Percentiles rank a stretch among this genome's conserved stretches.
These are phyloP conservation scores for Podaxis carcinomalis DNA, from an alignment of 768 basidiomycete species.

Conservation along the genomic window DNA sequence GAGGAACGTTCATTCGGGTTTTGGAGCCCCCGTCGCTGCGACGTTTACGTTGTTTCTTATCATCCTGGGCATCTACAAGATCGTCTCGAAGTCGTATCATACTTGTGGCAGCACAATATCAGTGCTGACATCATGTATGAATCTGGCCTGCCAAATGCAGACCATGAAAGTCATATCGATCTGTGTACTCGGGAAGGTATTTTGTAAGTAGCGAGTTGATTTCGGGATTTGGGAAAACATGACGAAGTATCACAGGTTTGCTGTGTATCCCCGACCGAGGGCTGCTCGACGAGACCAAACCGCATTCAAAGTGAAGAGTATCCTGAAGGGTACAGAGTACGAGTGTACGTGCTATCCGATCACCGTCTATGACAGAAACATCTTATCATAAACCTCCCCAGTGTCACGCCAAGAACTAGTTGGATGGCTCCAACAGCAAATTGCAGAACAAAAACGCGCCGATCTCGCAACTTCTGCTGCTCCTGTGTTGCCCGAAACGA, in stretches of 20 bases:
- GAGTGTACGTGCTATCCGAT: slow-evolving; percentile 46
- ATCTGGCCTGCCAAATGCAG: slow-evolving; percentile 54
- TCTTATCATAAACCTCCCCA: slow-evolving; percentile 14
- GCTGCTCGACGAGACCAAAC: slow-evolving; percentile 52
- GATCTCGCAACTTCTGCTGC: slow-evolving; percentile 63
- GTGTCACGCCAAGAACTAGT: slow-evolving; percentile 66
- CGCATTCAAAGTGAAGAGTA: slow-evolving; percentile 80
- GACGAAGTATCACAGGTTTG: slow-evolving; percentile 27
- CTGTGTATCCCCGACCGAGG: slow-evolving; percentile 47
- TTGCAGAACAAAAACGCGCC: slow-evolving; percentile 73
- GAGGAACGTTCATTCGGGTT: slow-evolving; percentile 82
- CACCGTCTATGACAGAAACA: neutral
- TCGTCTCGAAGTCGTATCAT: slow-evolving; percentile 69
- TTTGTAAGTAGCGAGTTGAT: slow-evolving; percentile 42
- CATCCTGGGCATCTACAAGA: slow-evolving; percentile 73
- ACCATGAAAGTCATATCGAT: slow-evolving; percentile 64
- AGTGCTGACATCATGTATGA: slow-evolving; percentile 90
- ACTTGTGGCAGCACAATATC: slow-evolving; percentile 78
- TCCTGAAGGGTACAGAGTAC: slow-evolving; percentile 71
- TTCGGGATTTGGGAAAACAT: neutral
- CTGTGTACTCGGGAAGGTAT: slow-evolving; percentile 80
- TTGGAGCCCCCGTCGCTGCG: slow-evolving; percentile 87
- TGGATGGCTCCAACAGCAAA: slow-evolving; percentile 69
- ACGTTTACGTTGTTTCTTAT: slow-evolving; percentile 81
- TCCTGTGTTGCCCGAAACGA: slow-evolving; percentile 34